These are phyloP conservation scores for Neurospora sp. DNA, from an alignment of 2,329 filamentous ascomycete genomes.

Conservation along the genomic window DNA sequence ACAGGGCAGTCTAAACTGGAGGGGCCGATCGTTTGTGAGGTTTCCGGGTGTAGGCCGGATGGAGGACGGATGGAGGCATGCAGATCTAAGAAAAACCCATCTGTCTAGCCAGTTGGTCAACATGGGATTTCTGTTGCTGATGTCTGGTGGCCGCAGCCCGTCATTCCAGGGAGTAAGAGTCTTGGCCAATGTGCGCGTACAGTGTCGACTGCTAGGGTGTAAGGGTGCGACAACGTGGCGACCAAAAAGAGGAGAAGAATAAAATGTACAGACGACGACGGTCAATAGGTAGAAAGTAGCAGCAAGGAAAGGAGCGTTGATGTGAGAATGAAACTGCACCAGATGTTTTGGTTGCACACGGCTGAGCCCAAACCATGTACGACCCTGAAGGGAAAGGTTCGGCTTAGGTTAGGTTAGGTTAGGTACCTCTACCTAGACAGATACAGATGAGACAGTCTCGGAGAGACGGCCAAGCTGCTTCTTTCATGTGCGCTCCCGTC, in stretches of 20 bases:
- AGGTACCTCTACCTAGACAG: background rate
- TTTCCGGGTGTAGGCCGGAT: background rate
- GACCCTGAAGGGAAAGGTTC: background rate
- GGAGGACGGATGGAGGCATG: background rate
- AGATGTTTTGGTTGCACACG: background rate
- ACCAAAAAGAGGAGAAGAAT: background rate
- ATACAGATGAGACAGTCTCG: background rate
- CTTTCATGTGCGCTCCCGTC: background rate
- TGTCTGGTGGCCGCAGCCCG: background rate
- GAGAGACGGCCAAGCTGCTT: background rate
- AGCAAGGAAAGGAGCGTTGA: background rate
- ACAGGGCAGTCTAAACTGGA: background rate
- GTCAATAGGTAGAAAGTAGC: background rate
- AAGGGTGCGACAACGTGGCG: background rate
- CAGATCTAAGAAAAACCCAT: background rate
- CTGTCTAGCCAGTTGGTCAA: background rate
- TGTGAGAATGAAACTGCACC: background rate
- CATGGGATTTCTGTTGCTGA: background rate
- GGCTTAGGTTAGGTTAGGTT: background rate
- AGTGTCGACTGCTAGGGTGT: background rate
- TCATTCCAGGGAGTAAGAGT: background rate
- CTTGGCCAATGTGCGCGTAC: background rate
- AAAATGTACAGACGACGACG: background rate
- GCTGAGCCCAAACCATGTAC: background rate
- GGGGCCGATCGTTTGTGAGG: background rate